Evolutionary conservation across 306 rosid species (phyloP).

Genomic region (Trifolium dubium): DNA sequence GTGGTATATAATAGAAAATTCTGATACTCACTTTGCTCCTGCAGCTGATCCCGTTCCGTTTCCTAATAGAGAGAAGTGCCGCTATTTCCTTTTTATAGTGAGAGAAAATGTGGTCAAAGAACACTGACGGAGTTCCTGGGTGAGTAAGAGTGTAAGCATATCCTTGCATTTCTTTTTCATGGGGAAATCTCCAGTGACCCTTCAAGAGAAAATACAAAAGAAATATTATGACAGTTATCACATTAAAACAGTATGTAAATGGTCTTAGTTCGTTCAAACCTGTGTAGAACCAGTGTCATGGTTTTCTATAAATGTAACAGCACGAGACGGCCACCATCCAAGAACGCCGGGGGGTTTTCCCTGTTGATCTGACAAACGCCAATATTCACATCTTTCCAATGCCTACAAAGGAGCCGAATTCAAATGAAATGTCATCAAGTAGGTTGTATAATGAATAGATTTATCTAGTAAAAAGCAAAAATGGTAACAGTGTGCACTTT

Average conservation of each 20-base stretch:
- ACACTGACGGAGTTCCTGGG: constrained; percentile 96
- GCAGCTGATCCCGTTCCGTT: constrained; percentile 69
- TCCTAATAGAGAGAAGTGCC: constrained; percentile 64
- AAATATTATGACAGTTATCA: constrained; percentile 6
- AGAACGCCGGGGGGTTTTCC: constrained; percentile 97
- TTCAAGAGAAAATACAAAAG: constrained; percentile 48
- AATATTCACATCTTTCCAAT: constrained; percentile 87
- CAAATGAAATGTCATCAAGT: constrained; percentile 16
- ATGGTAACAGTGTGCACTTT: constrained; percentile 6
- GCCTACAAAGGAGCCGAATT: constrained; percentile 50
- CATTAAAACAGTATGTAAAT: constrained; percentile 12
- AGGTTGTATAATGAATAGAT: constrained; percentile 10
- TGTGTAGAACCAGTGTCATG: constrained; percentile 99
- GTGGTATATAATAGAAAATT: constrained; percentile 1
- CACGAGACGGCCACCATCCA: constrained; percentile 99
- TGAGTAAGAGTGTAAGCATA: constrained; percentile 96
- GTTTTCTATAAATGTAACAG: constrained; percentile 94
- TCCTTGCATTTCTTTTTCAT: constrained; percentile 93
- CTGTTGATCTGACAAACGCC: constrained; percentile 93
- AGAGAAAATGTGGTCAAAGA: constrained; percentile 87
- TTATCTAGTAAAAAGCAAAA: constrained; percentile 5
- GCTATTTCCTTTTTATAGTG: constrained; percentile 65
- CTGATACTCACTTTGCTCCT: constrained; percentile 78
- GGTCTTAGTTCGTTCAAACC: constrained; percentile 52
- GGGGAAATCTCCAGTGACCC: constrained; percentile 99